Evolutionary conservation across 202 grass and related monocot genomes (phyloP).

Genomic region (Brachypodium distachyon): DNA sequence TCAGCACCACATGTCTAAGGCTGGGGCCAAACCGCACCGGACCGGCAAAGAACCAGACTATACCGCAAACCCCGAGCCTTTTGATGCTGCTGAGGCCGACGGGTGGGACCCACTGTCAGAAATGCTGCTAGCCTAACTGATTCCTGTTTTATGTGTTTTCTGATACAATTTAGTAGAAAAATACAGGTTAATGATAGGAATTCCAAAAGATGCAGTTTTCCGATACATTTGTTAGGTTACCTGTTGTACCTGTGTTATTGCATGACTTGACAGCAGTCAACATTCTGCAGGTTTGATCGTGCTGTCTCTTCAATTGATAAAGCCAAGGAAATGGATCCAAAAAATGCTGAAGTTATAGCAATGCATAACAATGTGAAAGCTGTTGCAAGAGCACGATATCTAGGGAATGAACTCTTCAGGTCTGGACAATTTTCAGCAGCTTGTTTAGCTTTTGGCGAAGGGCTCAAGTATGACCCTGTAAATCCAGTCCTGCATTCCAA

Average conservation of each 20-base stretch:
- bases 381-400: conserved; percentile 59
- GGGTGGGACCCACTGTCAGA: no score
- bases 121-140: no score
- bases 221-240: no score
- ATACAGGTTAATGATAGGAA: no score
- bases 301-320: conserved; percentile 68
- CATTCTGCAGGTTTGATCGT: conserved; percentile 72
- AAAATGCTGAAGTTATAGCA: conserved; percentile 50
- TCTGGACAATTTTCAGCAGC: conserved; percentile 73
- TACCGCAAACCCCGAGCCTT: no score
- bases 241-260: not conserved
- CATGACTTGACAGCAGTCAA: conserved; percentile 11
- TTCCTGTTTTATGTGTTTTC: no score
- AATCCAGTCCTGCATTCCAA: conserved; percentile 91
- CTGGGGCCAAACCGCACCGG: no score
- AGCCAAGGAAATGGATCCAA: conserved; percentile 60
- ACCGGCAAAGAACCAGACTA: no score
- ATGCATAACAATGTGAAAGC: conserved; percentile 65
- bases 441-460: conserved; percentile 76
- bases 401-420: conserved; percentile 91
- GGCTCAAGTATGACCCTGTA: conserved; percentile 60
- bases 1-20: no score
- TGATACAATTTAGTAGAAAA: no score
- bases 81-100: no score
- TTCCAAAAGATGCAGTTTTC: no score